Percentiles rank a stretch among this genome's conserved stretches.
phyloP scores from a whole-genome alignment of 2,329 filamentous ascomycete species.

The Grosmannia huntii region DNA sequence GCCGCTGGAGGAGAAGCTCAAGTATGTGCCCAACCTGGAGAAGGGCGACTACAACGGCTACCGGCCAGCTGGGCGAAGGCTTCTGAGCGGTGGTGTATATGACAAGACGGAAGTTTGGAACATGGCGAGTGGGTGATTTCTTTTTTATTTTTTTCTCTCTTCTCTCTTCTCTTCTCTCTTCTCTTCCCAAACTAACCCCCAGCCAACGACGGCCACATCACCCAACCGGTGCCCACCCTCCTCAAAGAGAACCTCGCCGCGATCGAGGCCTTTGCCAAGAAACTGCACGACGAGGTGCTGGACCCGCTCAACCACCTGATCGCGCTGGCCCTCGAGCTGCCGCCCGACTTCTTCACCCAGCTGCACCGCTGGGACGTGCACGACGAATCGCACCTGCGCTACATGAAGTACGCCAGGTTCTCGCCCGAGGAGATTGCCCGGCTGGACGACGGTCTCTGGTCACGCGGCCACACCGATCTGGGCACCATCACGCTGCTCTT shows the following conservation, averaged over 20 bases:
- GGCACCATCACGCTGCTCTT: conserved; percentile 40
- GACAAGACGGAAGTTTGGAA: conserved; percentile 50
- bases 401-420: conserved; percentile 42
- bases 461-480: conserved; percentile 37
- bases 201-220: conserved; percentile 23
- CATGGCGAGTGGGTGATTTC: conserved; percentile 34
- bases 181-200: neutral
- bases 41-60: conserved; percentile 40
- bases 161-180: neutral
- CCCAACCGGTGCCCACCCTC: conserved; percentile 30
- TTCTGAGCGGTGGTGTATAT: conserved; percentile 19
- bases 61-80: conserved; percentile 25
- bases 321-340: conserved; percentile 43
- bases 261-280: conserved; percentile 37
- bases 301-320: conserved; percentile 43
- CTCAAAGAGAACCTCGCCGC: conserved; percentile 35
- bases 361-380: conserved; percentile 41
- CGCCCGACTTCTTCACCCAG: conserved; percentile 41
- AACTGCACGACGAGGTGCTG: conserved; percentile 32
- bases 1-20: conserved; percentile 41
- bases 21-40: conserved; percentile 29
- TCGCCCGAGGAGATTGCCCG: conserved; percentile 19
- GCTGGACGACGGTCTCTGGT: conserved; percentile 13
- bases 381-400: conserved; percentile 43
- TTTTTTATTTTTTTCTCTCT: neutral